A percentile compares a stretch with the other conserved stretches of the same genome.
phyloP scores from a whole-genome alignment of 495 filamentous ascomycete genomes.

The Penicillium crystallinum region DNA sequence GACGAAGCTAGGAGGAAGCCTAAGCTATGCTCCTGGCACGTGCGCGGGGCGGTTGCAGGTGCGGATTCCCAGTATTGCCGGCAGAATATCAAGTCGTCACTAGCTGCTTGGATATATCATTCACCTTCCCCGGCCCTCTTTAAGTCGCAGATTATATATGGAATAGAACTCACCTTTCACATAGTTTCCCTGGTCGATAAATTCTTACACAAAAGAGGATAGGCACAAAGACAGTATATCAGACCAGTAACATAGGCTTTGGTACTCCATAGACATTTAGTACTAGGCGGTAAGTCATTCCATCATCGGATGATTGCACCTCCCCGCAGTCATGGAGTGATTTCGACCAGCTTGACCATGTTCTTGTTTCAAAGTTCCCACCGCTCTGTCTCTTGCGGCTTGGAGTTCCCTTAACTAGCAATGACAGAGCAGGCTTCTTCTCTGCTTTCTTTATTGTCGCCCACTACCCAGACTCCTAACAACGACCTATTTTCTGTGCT shows the following conservation, averaged over 20 bases:
- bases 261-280: no score
- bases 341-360: constrained; percentile 18
- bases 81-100: neutral
- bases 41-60: neutral
- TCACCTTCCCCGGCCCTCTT: no score
- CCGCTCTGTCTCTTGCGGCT: neutral
- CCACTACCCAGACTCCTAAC: constrained; percentile 1
- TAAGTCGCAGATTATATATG: no score
- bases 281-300: constrained; percentile 19
- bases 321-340: constrained; percentile 12
- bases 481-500: neutral
- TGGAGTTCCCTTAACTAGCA: constrained; percentile 7
- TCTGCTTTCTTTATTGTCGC: neutral
- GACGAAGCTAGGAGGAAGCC: neutral
- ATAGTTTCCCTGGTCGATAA: no score
- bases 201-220: no score
- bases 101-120: no score
- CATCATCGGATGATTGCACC: constrained; percentile 17
- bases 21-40: neutral
- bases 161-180: no score
- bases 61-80: neutral
- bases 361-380: constrained; percentile 1
- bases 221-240: no score
- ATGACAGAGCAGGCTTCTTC: constrained; percentile 17
- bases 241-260: no score